These are phyloP conservation scores for Alloascoidea africana DNA, from an alignment of 805 yeast species.

Conservation along the genomic window DNA sequence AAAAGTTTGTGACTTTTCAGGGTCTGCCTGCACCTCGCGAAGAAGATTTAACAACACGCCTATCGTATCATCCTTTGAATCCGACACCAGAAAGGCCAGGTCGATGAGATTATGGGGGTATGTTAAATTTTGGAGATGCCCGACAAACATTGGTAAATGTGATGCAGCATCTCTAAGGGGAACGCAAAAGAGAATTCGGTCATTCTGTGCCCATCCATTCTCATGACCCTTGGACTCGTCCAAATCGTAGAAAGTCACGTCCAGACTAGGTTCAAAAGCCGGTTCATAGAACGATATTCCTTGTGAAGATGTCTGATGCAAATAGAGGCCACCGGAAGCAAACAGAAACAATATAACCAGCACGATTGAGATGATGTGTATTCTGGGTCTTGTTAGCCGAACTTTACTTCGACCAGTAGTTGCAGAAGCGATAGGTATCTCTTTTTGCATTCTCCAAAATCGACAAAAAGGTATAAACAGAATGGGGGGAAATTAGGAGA, in stretches of 20 bases:
- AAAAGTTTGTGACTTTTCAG: constrained; percentile 46
- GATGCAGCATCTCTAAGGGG: constrained; percentile 46
- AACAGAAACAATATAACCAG: constrained; percentile 12
- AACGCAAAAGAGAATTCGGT: constrained; percentile 38
- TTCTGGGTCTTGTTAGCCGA: not conserved
- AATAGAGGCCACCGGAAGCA: not conserved
- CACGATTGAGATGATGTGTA: constrained; percentile 7
- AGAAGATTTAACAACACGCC: constrained; percentile 44
- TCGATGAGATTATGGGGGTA: constrained; percentile 43
- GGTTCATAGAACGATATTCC: constrained; percentile 14
- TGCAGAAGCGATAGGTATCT: constrained; percentile 44
- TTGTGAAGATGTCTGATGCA: constrained; percentile 31
- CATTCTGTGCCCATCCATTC: constrained; percentile 39
- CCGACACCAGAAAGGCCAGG: constrained; percentile 74
- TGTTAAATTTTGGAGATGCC: constrained; percentile 38
- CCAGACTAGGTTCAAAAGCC: constrained; percentile 4
- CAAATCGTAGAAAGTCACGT: constrained; percentile 22
- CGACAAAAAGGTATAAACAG: no score
- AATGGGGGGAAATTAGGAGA: no score
- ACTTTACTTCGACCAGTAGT: not conserved
- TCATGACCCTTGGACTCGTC: constrained; percentile 25
- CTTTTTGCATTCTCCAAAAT: no score
- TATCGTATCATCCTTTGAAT: constrained; percentile 81
- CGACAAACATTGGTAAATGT: constrained; percentile 46
- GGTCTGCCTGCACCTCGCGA: constrained; percentile 46